Base-by-base conservation (phyloP, 1,284 basidiomycete species). In the Sphaerobolus stellatus region DNA sequence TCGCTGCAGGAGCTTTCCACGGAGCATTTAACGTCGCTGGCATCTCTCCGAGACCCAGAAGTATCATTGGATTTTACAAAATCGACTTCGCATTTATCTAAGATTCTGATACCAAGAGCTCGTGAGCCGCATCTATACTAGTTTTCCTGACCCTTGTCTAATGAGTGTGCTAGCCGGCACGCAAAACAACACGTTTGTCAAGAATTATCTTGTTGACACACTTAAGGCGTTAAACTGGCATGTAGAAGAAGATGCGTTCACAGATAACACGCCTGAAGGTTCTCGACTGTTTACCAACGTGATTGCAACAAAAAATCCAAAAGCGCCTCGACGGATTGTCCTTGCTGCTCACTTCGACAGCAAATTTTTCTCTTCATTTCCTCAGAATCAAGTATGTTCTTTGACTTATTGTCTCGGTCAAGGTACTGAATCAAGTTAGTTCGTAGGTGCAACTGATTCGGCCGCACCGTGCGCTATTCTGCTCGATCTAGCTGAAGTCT, bases 391-490 rank as follows among this genome's bases (percentile, higher is more conserved):
- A 74, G 88, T 89, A 65, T n/a, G n/a, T n/a, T n/a, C n/a, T n/a
- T n/a, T n/a, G n/a, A n/a, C n/a, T n/a, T n/a, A n/a, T n/a, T n/a
- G n/a, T n/a, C n/a, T n/a, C n/a, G n/a, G n/a, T n/a, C n/a, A n/a
- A n/a, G n/a, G n/a, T n/a, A n/a, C n/a, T n/a, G n/a, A n/a, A n/a
- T n/a, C n/a, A 41, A 52, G 62, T 56, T 72, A 92, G 90, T 99
- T 99, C 68, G 77, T 99, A 62, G 97, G 97, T 25, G 97, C 97
- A 8, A 99, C 94, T 5, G 97, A 99, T 70, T 98, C 94, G 6
- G 97, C 97, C 1, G 94, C 92, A 24, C 90, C 97, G 1, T 97
- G 95, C 63, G 94, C 94, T 1, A 87, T 98, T 73, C 82, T 98
- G 75, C 80, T 97, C 31, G 93, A 97, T 70, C 75, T 95, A 14